Base-by-base conservation (phyloP, 768 basidiomycete species). In the Boletus tomentosulus region DNA sequence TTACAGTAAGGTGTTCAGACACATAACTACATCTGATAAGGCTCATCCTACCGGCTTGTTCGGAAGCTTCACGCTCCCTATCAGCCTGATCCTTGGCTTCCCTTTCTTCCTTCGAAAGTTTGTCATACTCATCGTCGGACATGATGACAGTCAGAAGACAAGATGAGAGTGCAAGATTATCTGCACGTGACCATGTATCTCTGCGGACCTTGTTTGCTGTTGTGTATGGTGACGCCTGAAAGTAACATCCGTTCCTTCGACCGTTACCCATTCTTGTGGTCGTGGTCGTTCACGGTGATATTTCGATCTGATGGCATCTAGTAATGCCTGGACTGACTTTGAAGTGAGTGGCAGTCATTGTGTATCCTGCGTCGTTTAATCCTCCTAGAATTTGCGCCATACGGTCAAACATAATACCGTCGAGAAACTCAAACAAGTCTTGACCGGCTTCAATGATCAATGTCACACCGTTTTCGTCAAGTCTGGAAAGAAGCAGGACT, bases 401-500 rank as follows among this genome's bases (percentile, higher is more conserved):
- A 79, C 72, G 56, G 76, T 93, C 66, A 83, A 80, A 71, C 77
- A 76, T 67, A 87, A 92, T 71, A 93, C 89, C 7, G 92, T 93
- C 58, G 90, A 92, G 70, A 84, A 77, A 71, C 81, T 93, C 58
- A 92, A 93, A 70, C 85, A 87, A 66, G 89, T 93, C 61, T 75
- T 93, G 53, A 69, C 76, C 37, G 86, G 85, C 25, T 76, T 92
- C 60, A 91, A 90, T 73, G 87, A 89, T 35, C 85, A 90, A 67
- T 91, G 89, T 64, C 72, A 73, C 50, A 80, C 82, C 4, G 77
- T 79, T 60, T 74, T 91, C 28, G 75, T 80, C 50, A 90, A 89
- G 70, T 78, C 87, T 11, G 91, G 91, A 27, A 92, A 88, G 74
- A 93, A 93, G 66, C 87, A 90, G 62, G 92, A 92, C 33, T 79